Percentiles rank a stretch among this genome's conserved stretches.
Evolutionary conservation across 768 basidiomycete genomes (phyloP).

Genomic region (Chalciporus sphaerocephalus): DNA sequence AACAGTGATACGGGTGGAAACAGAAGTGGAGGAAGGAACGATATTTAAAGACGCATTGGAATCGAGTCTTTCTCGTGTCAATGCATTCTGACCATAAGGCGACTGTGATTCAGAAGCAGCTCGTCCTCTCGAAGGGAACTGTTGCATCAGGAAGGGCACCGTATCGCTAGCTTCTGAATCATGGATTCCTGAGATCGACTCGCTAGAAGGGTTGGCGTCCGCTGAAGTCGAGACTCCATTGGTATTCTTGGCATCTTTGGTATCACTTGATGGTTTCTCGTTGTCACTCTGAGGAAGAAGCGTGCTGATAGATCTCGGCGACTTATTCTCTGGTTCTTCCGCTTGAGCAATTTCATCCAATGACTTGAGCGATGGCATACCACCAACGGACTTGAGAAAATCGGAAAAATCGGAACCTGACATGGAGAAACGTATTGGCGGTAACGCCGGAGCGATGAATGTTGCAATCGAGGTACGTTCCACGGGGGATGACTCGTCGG

Average conservation of each 20-base stretch:
- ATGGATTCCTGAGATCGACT: background rate
- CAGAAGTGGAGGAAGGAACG: constrained; percentile 9
- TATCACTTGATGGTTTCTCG: background rate
- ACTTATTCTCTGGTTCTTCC: constrained; percentile 26
- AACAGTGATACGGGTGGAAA: constrained; percentile 44
- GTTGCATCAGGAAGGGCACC: constrained; percentile 11
- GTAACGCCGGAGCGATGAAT: constrained; percentile 82
- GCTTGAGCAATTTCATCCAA: constrained; percentile 46
- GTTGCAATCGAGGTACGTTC: constrained; percentile 67
- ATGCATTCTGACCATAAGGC: constrained; percentile 1
- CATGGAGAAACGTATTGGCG: constrained; percentile 89
- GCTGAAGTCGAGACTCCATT: background rate
- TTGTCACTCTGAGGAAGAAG: constrained; percentile 9
- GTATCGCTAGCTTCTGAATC: constrained; percentile 11
- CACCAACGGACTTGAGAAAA: constrained; percentile 56
- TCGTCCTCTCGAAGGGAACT: constrained; percentile 18
- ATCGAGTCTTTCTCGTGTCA: constrained; percentile 22
- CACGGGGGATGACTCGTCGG: constrained; percentile 59
- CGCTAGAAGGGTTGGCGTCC: background rate
- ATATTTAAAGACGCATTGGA: constrained; percentile 23
- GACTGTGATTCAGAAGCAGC: constrained; percentile 34
- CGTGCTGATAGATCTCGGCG: constrained; percentile 19
- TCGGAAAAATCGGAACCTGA: constrained; percentile 79
- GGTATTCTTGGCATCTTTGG: too few relatives aligned
- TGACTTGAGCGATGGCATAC: constrained; percentile 43